These are phyloP conservation scores for Graphiopsis chlorocephala DNA, from an alignment of 2,329 filamentous ascomycete species.

Conservation along the genomic window DNA sequence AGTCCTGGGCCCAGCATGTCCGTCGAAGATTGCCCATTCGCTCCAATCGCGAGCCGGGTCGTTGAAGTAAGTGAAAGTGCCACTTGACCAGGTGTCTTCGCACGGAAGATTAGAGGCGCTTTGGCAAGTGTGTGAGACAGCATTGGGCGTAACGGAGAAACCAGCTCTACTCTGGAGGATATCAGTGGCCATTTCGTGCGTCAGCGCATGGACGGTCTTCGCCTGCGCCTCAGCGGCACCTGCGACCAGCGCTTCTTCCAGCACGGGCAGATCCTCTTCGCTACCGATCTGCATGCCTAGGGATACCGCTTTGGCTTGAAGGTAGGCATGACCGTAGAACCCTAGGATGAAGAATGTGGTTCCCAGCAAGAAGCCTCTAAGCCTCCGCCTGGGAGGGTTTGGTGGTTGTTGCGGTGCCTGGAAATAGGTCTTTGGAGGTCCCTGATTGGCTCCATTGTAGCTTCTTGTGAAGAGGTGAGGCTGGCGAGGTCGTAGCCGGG, in stretches of 20 bases:
- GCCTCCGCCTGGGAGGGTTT: slow-evolving; percentile 21
- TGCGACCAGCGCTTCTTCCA: slow-evolving; percentile 19
- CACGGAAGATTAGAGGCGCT: slow-evolving; percentile 31
- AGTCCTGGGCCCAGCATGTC: slow-evolving; percentile 37
- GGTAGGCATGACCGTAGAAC: slow-evolving; percentile 19
- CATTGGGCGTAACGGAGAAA: slow-evolving; percentile 25
- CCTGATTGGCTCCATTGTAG: slow-evolving; percentile 23
- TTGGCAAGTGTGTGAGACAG: slow-evolving; percentile 28
- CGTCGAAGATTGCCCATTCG: slow-evolving; percentile 43
- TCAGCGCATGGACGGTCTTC: slow-evolving; percentile 23
- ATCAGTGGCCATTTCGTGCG: slow-evolving; percentile 23
- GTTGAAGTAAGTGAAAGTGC: slow-evolving; percentile 22
- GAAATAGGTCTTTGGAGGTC: slow-evolving; percentile 32
- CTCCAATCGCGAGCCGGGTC: slow-evolving; percentile 27
- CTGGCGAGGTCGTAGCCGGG: slow-evolving; percentile 7
- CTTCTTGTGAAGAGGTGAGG: slow-evolving; percentile 22
- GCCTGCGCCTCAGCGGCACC: slow-evolving; percentile 23
- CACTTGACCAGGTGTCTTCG: slow-evolving; percentile 28
- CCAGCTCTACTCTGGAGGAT: slow-evolving; percentile 23
- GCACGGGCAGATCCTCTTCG: slow-evolving; percentile 13
- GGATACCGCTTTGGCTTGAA: slow-evolving; percentile 17
- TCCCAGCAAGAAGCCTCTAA: slow-evolving; percentile 23
- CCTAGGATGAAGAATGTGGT: slow-evolving; percentile 24
- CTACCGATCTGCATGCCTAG: slow-evolving; percentile 16
- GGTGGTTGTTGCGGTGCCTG: slow-evolving; percentile 27